phyloP scores from a whole-genome alignment of 139 green algal species.

The Chlorella sorokiniana region DNA sequence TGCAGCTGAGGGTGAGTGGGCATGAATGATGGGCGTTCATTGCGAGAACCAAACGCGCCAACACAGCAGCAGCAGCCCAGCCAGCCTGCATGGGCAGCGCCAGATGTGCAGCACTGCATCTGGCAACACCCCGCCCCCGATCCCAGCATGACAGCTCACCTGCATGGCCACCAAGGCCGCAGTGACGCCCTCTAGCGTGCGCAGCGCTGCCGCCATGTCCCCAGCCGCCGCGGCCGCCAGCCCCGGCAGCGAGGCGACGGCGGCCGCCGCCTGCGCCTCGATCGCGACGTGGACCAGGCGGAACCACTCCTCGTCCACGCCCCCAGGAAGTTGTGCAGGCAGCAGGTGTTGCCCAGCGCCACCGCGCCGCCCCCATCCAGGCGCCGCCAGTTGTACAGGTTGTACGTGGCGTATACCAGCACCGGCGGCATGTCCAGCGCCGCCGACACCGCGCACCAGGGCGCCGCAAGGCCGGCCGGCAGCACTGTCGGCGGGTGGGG shows the following conservation, averaged over 20 bases:
- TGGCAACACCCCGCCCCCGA: too few relatives aligned
- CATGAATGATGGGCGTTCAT: background rate
- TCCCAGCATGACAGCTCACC: too few relatives aligned
- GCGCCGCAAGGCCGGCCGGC: background rate
- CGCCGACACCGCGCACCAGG: constrained; percentile 12
- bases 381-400: constrained; percentile 21
- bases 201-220: background rate
- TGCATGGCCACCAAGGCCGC: background rate
- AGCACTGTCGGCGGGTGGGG: background rate
- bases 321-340: constrained; percentile 26
- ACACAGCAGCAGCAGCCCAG: background rate
- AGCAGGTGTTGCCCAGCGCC: constrained; percentile 14
- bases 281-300: constrained; percentile 8
- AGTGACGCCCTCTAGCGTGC: background rate
- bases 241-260: background rate
- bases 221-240: background rate
- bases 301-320: constrained; percentile 20
- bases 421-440: constrained; percentile 20
- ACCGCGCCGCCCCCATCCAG: background rate
- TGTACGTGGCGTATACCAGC: background rate
- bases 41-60: background rate
- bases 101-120: background rate
- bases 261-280: constrained; percentile 4
- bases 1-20: background rate
- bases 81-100: background rate